Evolutionary conservation across 495 filamentous ascomycete genomes (phyloP), one percentile per base, ranked within the genome.

Genomic region (Neurospora intermedia): DNA sequence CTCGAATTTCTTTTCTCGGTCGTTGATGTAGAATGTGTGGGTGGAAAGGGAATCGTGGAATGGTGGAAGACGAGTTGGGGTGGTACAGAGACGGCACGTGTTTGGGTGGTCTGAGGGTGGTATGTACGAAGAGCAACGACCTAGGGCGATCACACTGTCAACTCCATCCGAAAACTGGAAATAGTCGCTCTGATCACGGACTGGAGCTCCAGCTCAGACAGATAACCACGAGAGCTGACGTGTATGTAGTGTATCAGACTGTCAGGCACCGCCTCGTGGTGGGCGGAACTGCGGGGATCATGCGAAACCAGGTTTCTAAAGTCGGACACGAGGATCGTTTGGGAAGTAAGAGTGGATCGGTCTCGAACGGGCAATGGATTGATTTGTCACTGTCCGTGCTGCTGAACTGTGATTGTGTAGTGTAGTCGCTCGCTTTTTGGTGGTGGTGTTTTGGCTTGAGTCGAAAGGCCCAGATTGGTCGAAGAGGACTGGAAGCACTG

Each of bases 1-100:
- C 39, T 27, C 73, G 18, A 77, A 76, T 66, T 77, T 81, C 59
- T 73, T 76, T 43, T 71, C 74, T 10, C 59, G 48, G 4, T 73
- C 75, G 27, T 59, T 23, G 27, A 72, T 59, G 18, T 72, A 59
- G 11, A 59, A 27, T 38, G 48, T 15, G 48, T 11, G 38, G 70
- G 42, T 71, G 18, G 13, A 48, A 35, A n/a, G 35, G 43, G 45
- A 40, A 2, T 31, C 27, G 27, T 31, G 27, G 27, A 8, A 6
- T 39, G 13, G 13, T 31, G 54, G 23, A 62, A 35, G 70, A 23
- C 15, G 43, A 59, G 70, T 38, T 23, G 20, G 40, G 7, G 41
- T 15, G 70, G 16, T 71, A 7, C 70, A 31, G 13, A 71, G 43
- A 71, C 46, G 41, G 41, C 23, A 31, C 69, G 69, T 62, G 23